Conservation (phyloP, 2,329 filamentous ascomycete species). For the Penicillium sp. region DNA sequence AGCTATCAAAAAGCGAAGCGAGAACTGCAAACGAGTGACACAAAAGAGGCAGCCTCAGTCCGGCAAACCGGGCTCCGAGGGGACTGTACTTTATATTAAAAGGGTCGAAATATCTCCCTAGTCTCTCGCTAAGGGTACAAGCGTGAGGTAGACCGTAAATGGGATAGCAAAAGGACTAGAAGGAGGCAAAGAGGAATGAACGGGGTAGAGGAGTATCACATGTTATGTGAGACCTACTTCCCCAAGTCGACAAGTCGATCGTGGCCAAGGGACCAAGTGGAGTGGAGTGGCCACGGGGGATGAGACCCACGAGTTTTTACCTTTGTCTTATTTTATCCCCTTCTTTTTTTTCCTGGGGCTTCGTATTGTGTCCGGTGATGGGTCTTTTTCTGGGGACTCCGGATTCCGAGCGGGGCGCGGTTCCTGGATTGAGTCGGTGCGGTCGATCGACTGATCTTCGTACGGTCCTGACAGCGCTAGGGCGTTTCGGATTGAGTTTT, state of each 20-base stretch:
- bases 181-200: constrained; percentile 1
- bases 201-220: constrained; percentile 7
- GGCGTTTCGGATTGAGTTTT: constrained; percentile 10
- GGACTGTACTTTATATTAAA: constrained; percentile 8
- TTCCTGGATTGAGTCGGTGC: constrained; percentile 7
- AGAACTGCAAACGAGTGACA: too few relatives aligned
- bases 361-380: background rate
- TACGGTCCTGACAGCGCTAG: constrained; percentile 3
- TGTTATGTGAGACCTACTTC: background rate
- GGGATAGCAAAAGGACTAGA: background rate
- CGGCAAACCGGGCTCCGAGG: background rate
- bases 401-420: constrained; percentile 12
- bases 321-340: background rate
- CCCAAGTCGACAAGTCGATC: background rate
- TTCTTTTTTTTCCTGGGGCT: background rate
- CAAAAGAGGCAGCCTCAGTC: background rate
- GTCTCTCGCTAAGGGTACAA: background rate
- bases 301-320: background rate
- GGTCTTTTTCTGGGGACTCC: constrained; percentile 6
- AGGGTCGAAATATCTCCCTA: background rate
- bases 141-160: background rate
- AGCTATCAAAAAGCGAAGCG: background rate
- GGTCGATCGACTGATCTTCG: constrained; percentile 6
- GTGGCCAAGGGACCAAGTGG: background rate
- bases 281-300: background rate